Evolutionary conservation across 1,139 yeast genomes (phyloP).

Genomic region (Yamadazyma spencermartinsiae): DNA sequence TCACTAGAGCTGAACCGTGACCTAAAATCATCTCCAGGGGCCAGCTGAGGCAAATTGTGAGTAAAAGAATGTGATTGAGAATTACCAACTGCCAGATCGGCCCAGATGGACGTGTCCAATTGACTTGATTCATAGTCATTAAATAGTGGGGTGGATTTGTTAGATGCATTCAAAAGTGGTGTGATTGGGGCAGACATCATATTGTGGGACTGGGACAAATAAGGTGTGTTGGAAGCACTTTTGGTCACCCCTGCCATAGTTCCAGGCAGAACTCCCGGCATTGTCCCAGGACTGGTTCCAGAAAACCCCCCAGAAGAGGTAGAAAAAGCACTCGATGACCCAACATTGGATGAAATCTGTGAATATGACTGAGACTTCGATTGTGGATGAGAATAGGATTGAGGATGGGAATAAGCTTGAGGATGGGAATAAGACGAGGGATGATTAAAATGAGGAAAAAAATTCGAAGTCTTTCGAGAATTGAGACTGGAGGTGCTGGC

Average conservation of each 20-base stretch:
- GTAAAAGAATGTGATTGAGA: not conserved
- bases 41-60: not conserved
- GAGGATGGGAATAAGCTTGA: not conserved
- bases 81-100: constrained; percentile 3
- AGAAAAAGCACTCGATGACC: too few relatives aligned
- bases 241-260: too few relatives aligned
- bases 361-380: constrained; percentile 3
- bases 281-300: too few relatives aligned
- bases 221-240: not conserved
- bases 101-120: constrained; percentile 12
- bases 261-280: too few relatives aligned
- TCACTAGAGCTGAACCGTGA: not conserved
- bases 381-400: not conserved
- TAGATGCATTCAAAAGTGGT: constrained; percentile 13
- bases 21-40: not conserved
- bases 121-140: constrained; percentile 14
- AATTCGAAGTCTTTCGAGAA: constrained; percentile 19
- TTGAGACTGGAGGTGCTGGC: constrained; percentile 12
- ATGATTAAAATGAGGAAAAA: constrained; percentile 13
- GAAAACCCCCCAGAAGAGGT: too few relatives aligned
- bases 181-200: constrained; percentile 18
- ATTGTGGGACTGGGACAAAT: constrained; percentile 1
- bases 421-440: not conserved
- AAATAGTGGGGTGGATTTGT: constrained; percentile 15
- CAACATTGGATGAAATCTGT: too few relatives aligned